Evolutionary conservation across 2,329 filamentous ascomycete genomes (phyloP).

Genomic region (Cladophialophora psammophila): DNA sequence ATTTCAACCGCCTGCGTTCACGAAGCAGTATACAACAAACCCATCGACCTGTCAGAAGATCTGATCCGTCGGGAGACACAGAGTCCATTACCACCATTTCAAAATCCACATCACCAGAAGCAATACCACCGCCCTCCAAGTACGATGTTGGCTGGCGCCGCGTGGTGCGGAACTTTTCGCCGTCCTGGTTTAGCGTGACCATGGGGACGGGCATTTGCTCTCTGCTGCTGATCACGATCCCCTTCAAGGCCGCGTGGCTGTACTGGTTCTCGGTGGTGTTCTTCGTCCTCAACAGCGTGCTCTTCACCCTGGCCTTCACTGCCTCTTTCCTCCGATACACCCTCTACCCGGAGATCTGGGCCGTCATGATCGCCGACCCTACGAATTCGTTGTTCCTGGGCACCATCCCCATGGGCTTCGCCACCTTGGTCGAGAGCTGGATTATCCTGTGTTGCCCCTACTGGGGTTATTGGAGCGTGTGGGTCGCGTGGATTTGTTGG

Average conservation of each 20-base stretch:
- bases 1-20: constrained; percentile 6
- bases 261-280: constrained; percentile 67
- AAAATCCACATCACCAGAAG: background rate
- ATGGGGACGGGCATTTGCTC: constrained; percentile 75
- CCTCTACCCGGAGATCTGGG: constrained; percentile 71
- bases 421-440: constrained; percentile 72
- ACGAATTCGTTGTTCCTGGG: constrained; percentile 73
- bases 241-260: constrained; percentile 66
- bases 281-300: constrained; percentile 65
- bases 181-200: constrained; percentile 65
- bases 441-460: constrained; percentile 64
- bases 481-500: constrained; percentile 66
- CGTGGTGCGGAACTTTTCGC: constrained; percentile 50
- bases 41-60: background rate
- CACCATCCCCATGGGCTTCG: constrained; percentile 72
- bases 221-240: constrained; percentile 67
- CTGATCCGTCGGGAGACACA: constrained; percentile 15
- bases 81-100: constrained; percentile 11
- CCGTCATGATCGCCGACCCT: constrained; percentile 70
- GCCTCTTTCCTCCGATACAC: constrained; percentile 68
- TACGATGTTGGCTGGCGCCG: constrained; percentile 49
- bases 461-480: constrained; percentile 67
- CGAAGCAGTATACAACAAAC: constrained; percentile 2
- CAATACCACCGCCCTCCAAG: constrained; percentile 41
- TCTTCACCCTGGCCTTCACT: constrained; percentile 58